Conservation (phyloP, 2,329 filamentous ascomycete genomes). For the Teratosphaeria gauchensis region DNA sequence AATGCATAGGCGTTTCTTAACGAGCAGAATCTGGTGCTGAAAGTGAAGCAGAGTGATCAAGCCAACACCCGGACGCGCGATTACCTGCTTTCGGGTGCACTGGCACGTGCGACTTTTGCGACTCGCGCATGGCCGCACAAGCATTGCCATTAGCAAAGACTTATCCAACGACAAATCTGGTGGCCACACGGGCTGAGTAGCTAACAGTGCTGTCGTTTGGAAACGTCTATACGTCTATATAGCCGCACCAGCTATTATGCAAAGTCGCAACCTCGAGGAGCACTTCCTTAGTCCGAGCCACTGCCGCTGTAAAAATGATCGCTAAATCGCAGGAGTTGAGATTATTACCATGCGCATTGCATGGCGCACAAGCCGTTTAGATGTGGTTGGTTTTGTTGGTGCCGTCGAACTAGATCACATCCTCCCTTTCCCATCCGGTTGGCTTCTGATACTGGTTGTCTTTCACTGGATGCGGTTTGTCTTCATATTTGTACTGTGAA, state of each 20-base stretch:
- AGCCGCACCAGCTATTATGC: no score
- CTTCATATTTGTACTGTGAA: constrained; percentile 64
- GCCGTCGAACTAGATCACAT: constrained; percentile 52
- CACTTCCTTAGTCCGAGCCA: background rate
- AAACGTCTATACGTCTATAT: background rate
- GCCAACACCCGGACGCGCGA: background rate
- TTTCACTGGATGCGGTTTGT: constrained; percentile 59
- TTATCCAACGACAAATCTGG: background rate
- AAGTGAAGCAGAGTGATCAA: background rate
- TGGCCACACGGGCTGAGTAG: background rate
- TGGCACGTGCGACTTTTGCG: background rate
- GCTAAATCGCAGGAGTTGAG: background rate
- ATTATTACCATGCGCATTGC: background rate
- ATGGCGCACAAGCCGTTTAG: background rate
- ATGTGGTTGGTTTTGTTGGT: background rate
- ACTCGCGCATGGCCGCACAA: background rate
- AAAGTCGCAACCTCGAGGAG: background rate
- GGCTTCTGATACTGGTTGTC: constrained; percentile 55
- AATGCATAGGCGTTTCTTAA: no score
- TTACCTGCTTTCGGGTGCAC: background rate
- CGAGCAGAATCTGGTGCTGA: no score
- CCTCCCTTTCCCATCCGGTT: constrained; percentile 71
- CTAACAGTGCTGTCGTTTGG: background rate
- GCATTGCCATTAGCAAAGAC: background rate
- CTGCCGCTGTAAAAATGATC: background rate